These are phyloP conservation scores for Massariosphaeria phaeospora DNA, from an alignment of 495 filamentous ascomycete species.

Conservation along the genomic window DNA sequence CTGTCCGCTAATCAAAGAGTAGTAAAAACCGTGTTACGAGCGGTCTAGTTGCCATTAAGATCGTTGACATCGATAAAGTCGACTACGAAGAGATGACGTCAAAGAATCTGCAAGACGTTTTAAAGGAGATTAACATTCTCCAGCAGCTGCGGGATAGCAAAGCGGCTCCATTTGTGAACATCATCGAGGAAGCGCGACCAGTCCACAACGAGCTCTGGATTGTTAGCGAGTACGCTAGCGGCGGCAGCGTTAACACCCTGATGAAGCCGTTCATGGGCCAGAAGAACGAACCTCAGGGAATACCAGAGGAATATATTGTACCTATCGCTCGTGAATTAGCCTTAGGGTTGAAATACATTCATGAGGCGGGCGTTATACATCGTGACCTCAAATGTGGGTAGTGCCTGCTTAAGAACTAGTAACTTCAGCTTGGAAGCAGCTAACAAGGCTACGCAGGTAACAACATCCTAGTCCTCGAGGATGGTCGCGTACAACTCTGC, in stretches of 20 bases:
- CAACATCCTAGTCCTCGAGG: constrained; percentile 85
- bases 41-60: constrained; percentile 81
- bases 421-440: too few species aligned
- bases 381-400: constrained; percentile 82
- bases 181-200: constrained; percentile 78
- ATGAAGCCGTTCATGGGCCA: constrained; percentile 44
- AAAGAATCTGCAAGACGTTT: constrained; percentile 76
- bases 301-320: constrained; percentile 87
- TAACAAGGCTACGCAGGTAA: too few species aligned
- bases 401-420: too few species aligned
- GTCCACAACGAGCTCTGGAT: constrained; percentile 90
- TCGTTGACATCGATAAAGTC: constrained; percentile 86
- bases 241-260: constrained; percentile 89
- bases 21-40: constrained; percentile 54
- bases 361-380: constrained; percentile 90
- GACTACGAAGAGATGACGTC: constrained; percentile 68
- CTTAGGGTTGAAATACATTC: constrained; percentile 76
- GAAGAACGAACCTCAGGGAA: constrained; percentile 34
- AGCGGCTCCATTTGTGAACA: constrained; percentile 79
- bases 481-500: constrained; percentile 81
- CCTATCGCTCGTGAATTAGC: constrained; percentile 84
- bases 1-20: background rate
- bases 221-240: constrained; percentile 90
- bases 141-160: constrained; percentile 76
- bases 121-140: constrained; percentile 83